Percentiles rank a stretch among this genome's conserved stretches.
phyloP scores from a whole-genome alignment of 768 basidiomycete species.

The Suillus subaureus region DNA sequence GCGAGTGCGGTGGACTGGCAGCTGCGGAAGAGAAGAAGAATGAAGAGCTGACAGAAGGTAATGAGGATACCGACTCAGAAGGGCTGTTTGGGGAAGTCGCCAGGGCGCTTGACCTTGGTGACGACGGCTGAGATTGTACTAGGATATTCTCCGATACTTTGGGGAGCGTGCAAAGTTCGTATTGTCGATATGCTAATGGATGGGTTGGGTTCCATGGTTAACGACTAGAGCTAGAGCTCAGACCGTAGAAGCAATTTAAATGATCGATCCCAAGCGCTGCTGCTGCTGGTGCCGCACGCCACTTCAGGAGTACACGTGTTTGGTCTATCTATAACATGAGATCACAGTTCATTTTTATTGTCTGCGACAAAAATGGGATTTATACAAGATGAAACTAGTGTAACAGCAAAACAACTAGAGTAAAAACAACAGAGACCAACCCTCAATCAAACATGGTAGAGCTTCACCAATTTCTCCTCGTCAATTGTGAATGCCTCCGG shows the following conservation, averaged over 20 bases:
- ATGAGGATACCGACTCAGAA: slow-evolving; percentile 64
- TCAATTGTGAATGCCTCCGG: slow-evolving; percentile 14
- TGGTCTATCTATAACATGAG: slow-evolving; percentile 15
- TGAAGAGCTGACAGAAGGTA: slow-evolving; percentile 72
- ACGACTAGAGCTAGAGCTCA: slow-evolving; percentile 5
- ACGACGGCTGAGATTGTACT: slow-evolving; percentile 44
- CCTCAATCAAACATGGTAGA: slow-evolving; percentile 17
- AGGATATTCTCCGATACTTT: slow-evolving; percentile 14
- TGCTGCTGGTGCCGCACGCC: background rate
- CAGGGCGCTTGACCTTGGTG: slow-evolving; percentile 49
- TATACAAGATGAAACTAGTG: background rate
- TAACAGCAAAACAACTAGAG: background rate
- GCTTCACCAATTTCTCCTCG: slow-evolving; percentile 28
- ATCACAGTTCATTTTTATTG: slow-evolving; percentile 4
- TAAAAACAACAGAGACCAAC: background rate
- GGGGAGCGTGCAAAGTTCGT: slow-evolving; percentile 34
- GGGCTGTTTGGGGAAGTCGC: slow-evolving; percentile 68
- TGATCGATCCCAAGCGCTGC: background rate
- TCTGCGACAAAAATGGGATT: background rate
- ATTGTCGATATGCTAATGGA: slow-evolving; percentile 44
- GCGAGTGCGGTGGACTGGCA: slow-evolving; percentile 60
- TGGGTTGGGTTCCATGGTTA: slow-evolving; percentile 28
- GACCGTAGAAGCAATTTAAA: background rate
- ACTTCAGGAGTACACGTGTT: slow-evolving; percentile 34
- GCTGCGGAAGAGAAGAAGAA: slow-evolving; percentile 81